Evolutionary conservation across 768 basidiomycete species (phyloP).

Genomic region (Chlorophyllum brunneum): DNA sequence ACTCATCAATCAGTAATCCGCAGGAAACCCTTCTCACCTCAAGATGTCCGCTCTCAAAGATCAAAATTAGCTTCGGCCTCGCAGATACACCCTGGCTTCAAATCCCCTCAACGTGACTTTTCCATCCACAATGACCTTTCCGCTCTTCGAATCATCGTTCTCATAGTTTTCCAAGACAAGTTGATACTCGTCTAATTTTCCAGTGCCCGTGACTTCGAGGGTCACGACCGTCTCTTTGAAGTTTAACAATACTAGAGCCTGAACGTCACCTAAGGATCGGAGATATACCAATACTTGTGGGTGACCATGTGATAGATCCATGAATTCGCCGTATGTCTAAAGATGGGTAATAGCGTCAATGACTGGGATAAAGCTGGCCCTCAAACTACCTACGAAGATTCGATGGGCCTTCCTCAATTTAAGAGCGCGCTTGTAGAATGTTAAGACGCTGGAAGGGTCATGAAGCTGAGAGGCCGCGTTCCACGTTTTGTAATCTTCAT

Average conservation of each 20-base stretch:
- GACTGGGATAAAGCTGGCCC: not conserved
- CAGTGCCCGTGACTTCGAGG: conserved; percentile 16
- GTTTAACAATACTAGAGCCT: conserved; percentile 45
- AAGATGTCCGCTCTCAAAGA: not conserved
- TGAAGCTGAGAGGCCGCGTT: conserved; percentile 47
- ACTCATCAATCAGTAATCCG: too few relatives aligned
- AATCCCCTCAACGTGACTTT: conserved; percentile 22
- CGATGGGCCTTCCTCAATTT: conserved; percentile 47
- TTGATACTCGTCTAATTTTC: conserved; percentile 8
- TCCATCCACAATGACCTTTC: not conserved
- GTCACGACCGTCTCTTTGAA: conserved; percentile 30
- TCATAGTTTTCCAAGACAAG: conserved; percentile 30
- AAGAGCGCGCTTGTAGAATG: conserved; percentile 61
- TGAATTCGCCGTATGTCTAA: conserved; percentile 62
- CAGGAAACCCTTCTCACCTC: too few relatives aligned
- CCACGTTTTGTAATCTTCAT: conserved; percentile 61
- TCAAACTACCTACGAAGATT: conserved; percentile 40
- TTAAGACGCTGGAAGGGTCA: conserved; percentile 48
- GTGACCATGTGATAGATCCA: conserved; percentile 40
- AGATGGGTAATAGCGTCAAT: not conserved
- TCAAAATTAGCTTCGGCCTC: not conserved
- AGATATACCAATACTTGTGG: conserved; percentile 53
- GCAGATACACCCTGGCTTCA: conserved; percentile 31
- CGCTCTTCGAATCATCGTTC: not conserved
- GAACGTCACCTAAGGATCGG: conserved; percentile 32